A percentile compares a stretch with the other conserved stretches of the same genome.
Evolutionary conservation across 345 rosid genomes (phyloP).

Genomic region (Salix udensis): DNA sequence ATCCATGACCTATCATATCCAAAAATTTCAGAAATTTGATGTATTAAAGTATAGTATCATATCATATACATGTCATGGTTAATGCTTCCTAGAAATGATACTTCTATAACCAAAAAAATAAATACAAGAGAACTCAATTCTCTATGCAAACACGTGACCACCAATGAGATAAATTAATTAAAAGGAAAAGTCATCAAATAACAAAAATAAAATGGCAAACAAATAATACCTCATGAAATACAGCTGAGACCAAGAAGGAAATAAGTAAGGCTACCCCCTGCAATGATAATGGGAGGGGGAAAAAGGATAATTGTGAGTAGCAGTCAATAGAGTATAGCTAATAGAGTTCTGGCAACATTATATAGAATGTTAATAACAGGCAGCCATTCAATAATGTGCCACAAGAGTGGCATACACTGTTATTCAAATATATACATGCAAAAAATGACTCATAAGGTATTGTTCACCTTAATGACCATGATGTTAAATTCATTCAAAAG

Average conservation of each 20-base stretch:
- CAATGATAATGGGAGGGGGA: background rate
- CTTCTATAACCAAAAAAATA: background rate
- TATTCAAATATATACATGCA: background rate
- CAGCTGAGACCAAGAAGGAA: constrained; percentile 80
- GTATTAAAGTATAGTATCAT: background rate
- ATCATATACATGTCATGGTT: background rate
- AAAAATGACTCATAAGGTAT: background rate
- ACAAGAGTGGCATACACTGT: background rate
- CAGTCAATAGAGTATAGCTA: background rate
- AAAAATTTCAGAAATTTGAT: background rate
- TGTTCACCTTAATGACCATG: too few species aligned
- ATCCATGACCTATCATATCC: background rate
- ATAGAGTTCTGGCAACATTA: background rate
- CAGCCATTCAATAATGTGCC: background rate
- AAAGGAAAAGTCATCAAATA: background rate
- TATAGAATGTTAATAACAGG: background rate
- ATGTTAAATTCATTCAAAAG: background rate
- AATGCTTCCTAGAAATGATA: background rate
- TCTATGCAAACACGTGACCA: too few species aligned
- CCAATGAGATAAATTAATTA: background rate
- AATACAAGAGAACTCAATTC: background rate
- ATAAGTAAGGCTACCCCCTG: constrained; percentile 73
- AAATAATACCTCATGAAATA: constrained; percentile 80
- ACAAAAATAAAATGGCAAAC: background rate
- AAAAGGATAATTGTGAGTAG: background rate